Percentiles rank a stretch among this genome's conserved stretches.
These are phyloP conservation scores for Calonectria multiphialidica DNA, from an alignment of 2,329 filamentous ascomycete species.

Conservation along the genomic window DNA sequence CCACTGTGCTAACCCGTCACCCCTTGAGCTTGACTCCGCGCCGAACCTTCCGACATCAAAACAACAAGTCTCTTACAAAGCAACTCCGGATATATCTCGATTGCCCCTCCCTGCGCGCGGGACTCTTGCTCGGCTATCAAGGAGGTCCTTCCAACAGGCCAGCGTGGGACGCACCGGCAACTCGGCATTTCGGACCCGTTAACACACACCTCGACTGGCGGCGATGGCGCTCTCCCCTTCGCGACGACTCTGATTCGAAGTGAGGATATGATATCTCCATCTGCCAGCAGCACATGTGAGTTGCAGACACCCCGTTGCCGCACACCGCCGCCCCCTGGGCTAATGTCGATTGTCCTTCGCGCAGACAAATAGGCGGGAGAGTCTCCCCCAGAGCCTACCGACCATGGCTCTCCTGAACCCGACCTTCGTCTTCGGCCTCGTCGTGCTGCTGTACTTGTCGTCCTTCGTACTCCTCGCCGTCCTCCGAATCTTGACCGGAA, in stretches of 20 bases:
- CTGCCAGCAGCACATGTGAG: constrained; percentile 40
- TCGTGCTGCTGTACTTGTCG: constrained; percentile 88
- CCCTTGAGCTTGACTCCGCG: constrained; percentile 34
- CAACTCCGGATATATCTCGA: constrained; percentile 11
- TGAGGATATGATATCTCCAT: constrained; percentile 45
- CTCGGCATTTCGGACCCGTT: constrained; percentile 34
- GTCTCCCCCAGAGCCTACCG: constrained; percentile 38
- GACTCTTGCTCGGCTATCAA: constrained; percentile 14
- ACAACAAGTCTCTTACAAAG: constrained; percentile 8
- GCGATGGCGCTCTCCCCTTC: constrained; percentile 42
- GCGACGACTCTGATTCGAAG: constrained; percentile 31
- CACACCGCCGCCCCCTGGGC: constrained; percentile 39
- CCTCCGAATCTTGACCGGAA: constrained; percentile 89
- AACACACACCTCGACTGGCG: constrained; percentile 27
- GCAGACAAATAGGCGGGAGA: constrained; percentile 42
- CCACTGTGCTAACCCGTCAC: constrained; percentile 8
- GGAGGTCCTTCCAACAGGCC: constrained; percentile 23
- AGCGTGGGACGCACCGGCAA: constrained; percentile 34
- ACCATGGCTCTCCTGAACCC: constrained; percentile 76
- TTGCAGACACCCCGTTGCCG: constrained; percentile 35
- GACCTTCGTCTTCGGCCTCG: constrained; percentile 87
- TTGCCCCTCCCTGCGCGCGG: neutral
- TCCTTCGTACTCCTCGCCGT: constrained; percentile 96
- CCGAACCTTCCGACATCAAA: constrained; percentile 25
- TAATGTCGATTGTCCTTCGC: constrained; percentile 30